Evolutionary conservation across 306 rosid species (phyloP).

Genomic region (Fragaria iinumae): DNA sequence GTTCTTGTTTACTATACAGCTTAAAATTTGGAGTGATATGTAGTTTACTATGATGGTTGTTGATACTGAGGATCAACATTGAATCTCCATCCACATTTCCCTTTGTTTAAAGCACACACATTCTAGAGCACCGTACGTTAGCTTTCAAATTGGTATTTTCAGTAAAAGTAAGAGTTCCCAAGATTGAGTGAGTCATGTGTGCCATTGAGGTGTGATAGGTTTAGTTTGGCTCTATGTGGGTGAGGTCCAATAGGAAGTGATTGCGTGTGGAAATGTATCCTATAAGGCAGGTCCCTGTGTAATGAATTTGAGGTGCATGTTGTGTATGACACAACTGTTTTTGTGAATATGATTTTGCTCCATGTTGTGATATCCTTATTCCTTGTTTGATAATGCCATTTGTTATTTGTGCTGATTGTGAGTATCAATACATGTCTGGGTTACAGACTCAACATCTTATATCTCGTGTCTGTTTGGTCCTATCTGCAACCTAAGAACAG

Average conservation of each 20-base stretch:
- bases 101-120: not conserved
- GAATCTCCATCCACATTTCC: not conserved
- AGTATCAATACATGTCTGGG: not conserved
- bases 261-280: not conserved
- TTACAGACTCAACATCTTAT: not conserved
- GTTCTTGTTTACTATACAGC: conserved; percentile 9
- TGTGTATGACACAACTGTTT: not conserved
- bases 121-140: not conserved
- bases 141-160: not conserved
- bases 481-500: not conserved
- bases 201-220: not conserved
- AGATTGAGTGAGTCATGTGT: not conserved
- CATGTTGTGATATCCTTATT: not conserved
- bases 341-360: not conserved
- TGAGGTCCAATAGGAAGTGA: not conserved
- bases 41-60: not conserved
- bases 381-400: not conserved
- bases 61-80: not conserved
- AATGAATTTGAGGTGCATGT: not conserved
- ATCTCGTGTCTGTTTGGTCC: not conserved
- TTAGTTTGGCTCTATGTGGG: not conserved
- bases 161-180: not conserved
- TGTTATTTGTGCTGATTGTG: not conserved
- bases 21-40: not conserved
- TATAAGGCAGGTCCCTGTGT: not conserved